Conservation (phyloP, 1,284 basidiomycete species). For the Phlebopus sp. region DNA sequence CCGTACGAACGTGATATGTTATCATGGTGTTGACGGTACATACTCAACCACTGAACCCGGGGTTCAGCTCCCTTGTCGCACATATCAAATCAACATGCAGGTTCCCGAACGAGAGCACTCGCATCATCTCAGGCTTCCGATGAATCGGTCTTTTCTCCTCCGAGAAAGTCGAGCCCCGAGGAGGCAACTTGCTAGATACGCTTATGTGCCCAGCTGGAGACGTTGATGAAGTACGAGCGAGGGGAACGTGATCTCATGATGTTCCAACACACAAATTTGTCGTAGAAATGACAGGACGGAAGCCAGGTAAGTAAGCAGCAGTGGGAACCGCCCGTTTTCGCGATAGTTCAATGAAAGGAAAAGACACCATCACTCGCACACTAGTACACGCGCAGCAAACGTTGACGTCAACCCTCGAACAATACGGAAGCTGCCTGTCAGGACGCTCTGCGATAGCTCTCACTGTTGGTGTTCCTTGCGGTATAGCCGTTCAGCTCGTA, state of each 20-base stretch:
- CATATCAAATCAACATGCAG: slow-evolving; percentile 67
- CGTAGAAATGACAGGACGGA: slow-evolving; percentile 84
- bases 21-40: neutral
- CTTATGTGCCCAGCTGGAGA: slow-evolving; percentile 90
- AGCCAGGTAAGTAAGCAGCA: slow-evolving; percentile 58
- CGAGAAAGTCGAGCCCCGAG: slow-evolving; percentile 62
- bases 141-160: slow-evolving; percentile 93
- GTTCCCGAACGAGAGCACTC: slow-evolving; percentile 67
- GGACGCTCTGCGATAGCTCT: slow-evolving; percentile 94
- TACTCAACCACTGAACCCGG: slow-evolving; percentile 12
- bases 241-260: slow-evolving; percentile 96
- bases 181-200: slow-evolving; percentile 87
- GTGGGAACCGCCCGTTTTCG: neutral
- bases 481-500: slow-evolving; percentile 86
- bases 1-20: slow-evolving; percentile 19
- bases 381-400: slow-evolving; percentile 55
- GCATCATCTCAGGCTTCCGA: slow-evolving; percentile 84
- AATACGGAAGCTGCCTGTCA: slow-evolving; percentile 80
- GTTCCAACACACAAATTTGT: slow-evolving; percentile 97
- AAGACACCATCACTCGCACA: slow-evolving; percentile 11
- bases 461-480: slow-evolving; percentile 91
- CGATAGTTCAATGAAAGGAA: too few species aligned
- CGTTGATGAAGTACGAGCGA: slow-evolving; percentile 86
- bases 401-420: slow-evolving; percentile 89
- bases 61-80: slow-evolving; percentile 56